phyloP scores from a whole-genome alignment of 371 early-diverging fungal species.

The Phascolomyces articulosus region DNA sequence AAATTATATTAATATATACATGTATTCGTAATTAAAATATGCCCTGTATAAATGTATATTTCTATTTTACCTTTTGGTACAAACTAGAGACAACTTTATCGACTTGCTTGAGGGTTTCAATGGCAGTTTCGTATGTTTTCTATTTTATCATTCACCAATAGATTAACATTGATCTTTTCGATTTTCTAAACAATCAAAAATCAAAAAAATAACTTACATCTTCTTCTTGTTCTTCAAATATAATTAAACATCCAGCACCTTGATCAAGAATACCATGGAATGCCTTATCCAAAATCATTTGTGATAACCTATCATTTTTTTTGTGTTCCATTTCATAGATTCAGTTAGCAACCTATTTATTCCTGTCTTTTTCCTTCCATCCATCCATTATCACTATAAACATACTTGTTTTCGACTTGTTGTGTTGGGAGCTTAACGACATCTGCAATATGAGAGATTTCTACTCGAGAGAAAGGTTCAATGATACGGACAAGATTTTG shows the following conservation, averaged over 20 bases:
- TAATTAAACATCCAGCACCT: conserved; percentile 92
- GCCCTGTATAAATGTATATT: no score
- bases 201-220: conserved; percentile 61
- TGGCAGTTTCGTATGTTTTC: conserved; percentile 90
- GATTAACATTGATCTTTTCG: background rate
- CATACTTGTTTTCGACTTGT: conserved; percentile 90
- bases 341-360: background rate
- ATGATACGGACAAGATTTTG: conserved; percentile 97
- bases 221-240: conserved; percentile 88
- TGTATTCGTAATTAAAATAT: background rate
- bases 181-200: no score
- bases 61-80: conserved; percentile 78
- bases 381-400: background rate
- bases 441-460: conserved; percentile 94
- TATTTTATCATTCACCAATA: conserved; percentile 18
- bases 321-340: no score
- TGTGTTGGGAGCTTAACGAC: conserved; percentile 89
- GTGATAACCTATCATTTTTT: conserved; percentile 67
- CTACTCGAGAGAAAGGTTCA: conserved; percentile 97
- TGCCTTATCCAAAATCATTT: conserved; percentile 98
- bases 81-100: conserved; percentile 93
- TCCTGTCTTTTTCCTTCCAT: background rate
- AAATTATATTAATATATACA: background rate
- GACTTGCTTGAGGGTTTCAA: conserved; percentile 96
- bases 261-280: conserved; percentile 97